Percentiles rank a stretch among this genome's conserved stretches.
These are phyloP conservation scores for Diospyros kaki DNA, from an alignment of 148 eudicot genomes.

Conservation along the genomic window DNA sequence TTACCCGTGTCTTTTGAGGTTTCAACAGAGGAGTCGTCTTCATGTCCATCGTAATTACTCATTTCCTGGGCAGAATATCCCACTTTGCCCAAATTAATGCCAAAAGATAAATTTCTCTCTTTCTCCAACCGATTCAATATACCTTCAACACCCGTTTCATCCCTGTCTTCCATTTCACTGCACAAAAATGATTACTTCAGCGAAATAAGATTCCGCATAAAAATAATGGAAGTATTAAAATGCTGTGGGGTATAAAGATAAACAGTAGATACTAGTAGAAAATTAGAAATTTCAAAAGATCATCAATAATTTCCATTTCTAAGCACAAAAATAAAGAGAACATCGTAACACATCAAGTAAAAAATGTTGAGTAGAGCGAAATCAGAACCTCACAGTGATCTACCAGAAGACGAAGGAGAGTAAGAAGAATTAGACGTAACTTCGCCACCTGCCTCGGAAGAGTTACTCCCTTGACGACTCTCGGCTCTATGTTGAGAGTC, in stretches of 20 bases:
- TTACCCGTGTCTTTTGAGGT: conserved; percentile 37
- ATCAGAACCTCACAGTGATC: conserved; percentile 56
- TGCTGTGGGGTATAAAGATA: neutral
- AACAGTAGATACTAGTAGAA: neutral
- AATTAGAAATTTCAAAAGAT: neutral
- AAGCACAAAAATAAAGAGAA: neutral
- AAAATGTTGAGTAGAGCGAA: neutral
- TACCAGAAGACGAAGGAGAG: conserved; percentile 41
- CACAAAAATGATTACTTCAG: neutral
- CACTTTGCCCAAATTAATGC: conserved; percentile 29
- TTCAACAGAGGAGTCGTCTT: conserved; percentile 12
- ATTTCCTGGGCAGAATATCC: conserved; percentile 18
- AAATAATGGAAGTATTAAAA: neutral
- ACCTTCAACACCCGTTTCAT: conserved; percentile 60
- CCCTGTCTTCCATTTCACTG: conserved; percentile 42
- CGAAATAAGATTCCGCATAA: conserved; percentile 5
- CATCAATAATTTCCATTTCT: neutral
- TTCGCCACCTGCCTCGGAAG: conserved; percentile 19
- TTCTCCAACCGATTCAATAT: conserved; percentile 68
- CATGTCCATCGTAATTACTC: conserved; percentile 10
- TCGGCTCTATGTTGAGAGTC: conserved; percentile 23
- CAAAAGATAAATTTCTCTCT: conserved; percentile 52
- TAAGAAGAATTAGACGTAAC: conserved; percentile 19
- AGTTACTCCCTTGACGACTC: conserved; percentile 18
- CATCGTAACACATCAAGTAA: neutral